Base-by-base conservation (phyloP, 768 basidiomycete genomes). In the Pulveroboletus sp. region DNA sequence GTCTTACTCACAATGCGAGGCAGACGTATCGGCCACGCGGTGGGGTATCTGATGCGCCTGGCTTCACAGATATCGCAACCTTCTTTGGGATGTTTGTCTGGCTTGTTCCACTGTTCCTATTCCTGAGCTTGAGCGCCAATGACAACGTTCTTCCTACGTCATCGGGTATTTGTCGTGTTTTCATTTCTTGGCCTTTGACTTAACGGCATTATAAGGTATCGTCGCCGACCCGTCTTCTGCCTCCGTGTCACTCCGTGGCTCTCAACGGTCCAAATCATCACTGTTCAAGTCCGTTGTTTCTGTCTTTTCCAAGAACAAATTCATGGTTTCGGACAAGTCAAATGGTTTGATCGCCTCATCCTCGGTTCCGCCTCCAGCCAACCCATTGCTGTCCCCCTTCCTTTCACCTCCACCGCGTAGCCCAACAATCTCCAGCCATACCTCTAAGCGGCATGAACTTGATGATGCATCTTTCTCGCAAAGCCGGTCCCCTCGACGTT, bases 61-160 rank as follows among this genome's bases (percentile, higher is more conserved):
- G 75, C 7, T 89, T 91, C 59, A 75, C 78, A 17, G 88, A 90
- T 62, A 86, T 89, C 50, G 83, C 87, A 16, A 85, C 89, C 9
- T 91, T 92, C 69, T 91, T 92, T 54, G 87, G 80, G 4, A 68
- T 87, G 31, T 91, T 88, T 67, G 83, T 90, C n/a, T 92, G 88
- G 89, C 78, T 87, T 24, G 80, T 87, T 8, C 96, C 96, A 3
- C 68, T 99, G 26, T 99, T 95, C 70, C 71, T 99, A 27, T 99
- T 99, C 76, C 73, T 99, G 50, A 95, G 93, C 62, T 73, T 99
- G 45, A 94, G 91, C 54, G 95, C 96, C 14, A 98, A 97, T 56
- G 96, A 99, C 65, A 92, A 98, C 61, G 91, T 94, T 2, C 77
- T 98, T 14, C 96, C 96, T 6, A 75, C 76, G 20, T 78, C 83